Base-by-base conservation (phyloP, 1,284 basidiomycete species). In the Stereum hirsutum region DNA sequence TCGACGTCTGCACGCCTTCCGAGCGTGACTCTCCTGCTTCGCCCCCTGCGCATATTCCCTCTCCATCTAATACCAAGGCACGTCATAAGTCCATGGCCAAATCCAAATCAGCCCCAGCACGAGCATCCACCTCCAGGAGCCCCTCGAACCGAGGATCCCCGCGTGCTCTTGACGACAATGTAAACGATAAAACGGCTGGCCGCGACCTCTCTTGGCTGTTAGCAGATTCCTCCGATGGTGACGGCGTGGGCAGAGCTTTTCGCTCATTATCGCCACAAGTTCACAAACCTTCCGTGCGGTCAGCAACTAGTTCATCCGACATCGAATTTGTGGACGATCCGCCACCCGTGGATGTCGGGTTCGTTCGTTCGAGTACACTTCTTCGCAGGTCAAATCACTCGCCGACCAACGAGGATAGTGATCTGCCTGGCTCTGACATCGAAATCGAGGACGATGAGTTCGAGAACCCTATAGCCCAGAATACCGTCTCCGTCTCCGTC, bases 241-340 rank as follows among this genome's bases (percentile, higher is more conserved):
- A 20, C 5, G 23, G 2, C 10, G 6, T 36, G n/a, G n/a, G n/a
- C n/a, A n/a, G n/a, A n/a, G n/a, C n/a, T n/a, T n/a, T n/a, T n/a
- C n/a, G n/a, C n/a, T n/a, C n/a, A n/a, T n/a, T n/a, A n/a, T n/a
- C n/a, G n/a, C n/a, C n/a, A n/a, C n/a, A n/a, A n/a, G n/a, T n/a
- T n/a, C n/a, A n/a, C n/a, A n/a, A n/a, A n/a, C n/a, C n/a, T n/a
- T n/a, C n/a, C n/a, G n/a, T n/a, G n/a, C n/a, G n/a, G n/a, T n/a
- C n/a, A n/a, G n/a, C n/a, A n/a, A n/a, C n/a, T n/a, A n/a, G n/a
- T n/a, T n/a, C n/a, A n/a, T 36, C 33, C 5, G 45, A 46, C 35
- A 19, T 43, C 3, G 45, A 46, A 25, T 58, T 84, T 10, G 77
- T 78, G 6, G 57, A 59, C 34, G 78, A 79, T n/a, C n/a, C n/a